Evolutionary conservation across 331 rosid species (phyloP), one percentile per base, ranked within the genome.

Genomic region (Stylosanthes scabra): DNA sequence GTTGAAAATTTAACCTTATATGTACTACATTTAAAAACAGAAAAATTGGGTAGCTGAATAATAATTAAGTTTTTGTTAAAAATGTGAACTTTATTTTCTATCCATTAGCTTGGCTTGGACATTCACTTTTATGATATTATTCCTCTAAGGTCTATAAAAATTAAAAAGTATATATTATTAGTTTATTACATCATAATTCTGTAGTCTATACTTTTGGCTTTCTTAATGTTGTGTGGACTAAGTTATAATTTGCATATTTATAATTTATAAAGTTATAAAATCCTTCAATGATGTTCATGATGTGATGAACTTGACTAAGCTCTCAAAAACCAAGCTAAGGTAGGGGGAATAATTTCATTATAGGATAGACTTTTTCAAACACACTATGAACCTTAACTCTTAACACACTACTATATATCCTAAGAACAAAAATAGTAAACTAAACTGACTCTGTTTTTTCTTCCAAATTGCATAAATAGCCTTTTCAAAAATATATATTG

Each of bases 351-450:
- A 66, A 40, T 15, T 61, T 45, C 55, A 64, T 71, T 81, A 29
- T 41, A 20, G 73, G 76, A 70, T 63, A 47, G 76, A 70, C 49
- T 37, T 70, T 63, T 50, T 81, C 70, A 76, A 76, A 76, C 67
- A n/a, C 3, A n/a, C 3, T 27, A 34, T 34, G 63, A 56, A 29
- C 47, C 82, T 47, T 46, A 56, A 68, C 62, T 59, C 56, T 13
- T 13, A 9, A 2, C 11, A 47, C n/a, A n/a, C n/a, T n/a, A n/a
- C n/a, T n/a, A n/a, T n/a, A n/a, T n/a, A n/a, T 9, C 2, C 60
- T 80, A 55, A 80, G 39, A 34, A 34, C 5, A 34, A 34, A 34
- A 34, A 4, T 34, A 34, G 39, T 3, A 34, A 34, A 2, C 39
- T 34, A n/a, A n/a, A 34, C 4, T 34, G 6, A 34, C 6, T 34